Percentiles rank a stretch among this genome's conserved stretches.
Evolutionary conservation across 2,329 filamentous ascomycete species (phyloP).

Genomic region (Penicillium vulpinum): DNA sequence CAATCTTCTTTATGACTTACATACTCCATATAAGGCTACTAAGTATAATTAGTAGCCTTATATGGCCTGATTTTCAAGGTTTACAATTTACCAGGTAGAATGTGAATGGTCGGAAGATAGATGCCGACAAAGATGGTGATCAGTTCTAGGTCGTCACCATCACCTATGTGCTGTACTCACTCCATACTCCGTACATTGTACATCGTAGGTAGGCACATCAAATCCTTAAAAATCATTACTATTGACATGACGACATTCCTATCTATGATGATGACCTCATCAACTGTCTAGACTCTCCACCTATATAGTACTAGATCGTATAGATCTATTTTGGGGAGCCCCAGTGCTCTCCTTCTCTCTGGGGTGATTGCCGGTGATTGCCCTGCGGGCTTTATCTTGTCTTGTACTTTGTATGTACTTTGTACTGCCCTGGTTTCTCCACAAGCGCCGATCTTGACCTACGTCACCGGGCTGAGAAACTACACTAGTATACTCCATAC

Average conservation of each 20-base stretch:
- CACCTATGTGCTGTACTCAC: background rate
- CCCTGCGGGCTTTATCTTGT: no score
- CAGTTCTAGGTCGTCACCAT: constrained; percentile 3
- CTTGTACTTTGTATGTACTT: no score
- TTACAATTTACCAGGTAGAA: no score
- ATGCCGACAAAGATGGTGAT: background rate
- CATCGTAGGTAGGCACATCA: background rate
- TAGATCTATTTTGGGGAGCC: background rate
- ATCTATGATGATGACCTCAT: background rate
- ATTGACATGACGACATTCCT: background rate
- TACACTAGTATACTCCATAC: no score
- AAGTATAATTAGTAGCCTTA: background rate
- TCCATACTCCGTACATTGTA: no score
- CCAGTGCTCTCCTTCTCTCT: background rate
- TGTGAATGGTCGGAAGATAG: background rate
- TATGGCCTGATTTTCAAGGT: background rate
- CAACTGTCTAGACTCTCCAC: background rate
- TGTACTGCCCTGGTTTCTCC: no score
- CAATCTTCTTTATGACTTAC: background rate
- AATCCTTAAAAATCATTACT: no score
- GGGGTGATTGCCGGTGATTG: constrained; percentile 1
- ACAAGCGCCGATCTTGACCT: background rate
- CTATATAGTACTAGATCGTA: background rate
- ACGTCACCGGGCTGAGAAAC: background rate
- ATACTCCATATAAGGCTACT: background rate